These are phyloP conservation scores for Dryas drummondii DNA, from an alignment of 306 rosid species.

Conservation along the genomic window DNA sequence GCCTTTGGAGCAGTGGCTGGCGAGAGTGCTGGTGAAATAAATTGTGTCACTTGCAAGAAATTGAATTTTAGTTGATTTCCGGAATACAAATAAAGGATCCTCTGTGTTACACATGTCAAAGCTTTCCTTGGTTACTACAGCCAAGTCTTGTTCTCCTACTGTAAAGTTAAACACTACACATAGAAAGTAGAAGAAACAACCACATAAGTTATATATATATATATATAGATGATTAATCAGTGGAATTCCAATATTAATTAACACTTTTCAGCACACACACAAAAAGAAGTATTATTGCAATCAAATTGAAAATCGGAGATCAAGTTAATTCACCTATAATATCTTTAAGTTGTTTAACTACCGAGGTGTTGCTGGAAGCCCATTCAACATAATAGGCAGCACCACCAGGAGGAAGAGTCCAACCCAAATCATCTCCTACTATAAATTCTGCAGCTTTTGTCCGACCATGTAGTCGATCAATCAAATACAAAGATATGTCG, in stretches of 20 bases:
- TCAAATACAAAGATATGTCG: too few species aligned
- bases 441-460: conserved; percentile 3
- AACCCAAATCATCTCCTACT: conserved; percentile 43
- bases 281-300: too few species aligned
- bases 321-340: conserved; percentile 29
- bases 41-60: conserved; percentile 12
- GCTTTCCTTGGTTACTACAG: background rate
- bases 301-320: too few species aligned
- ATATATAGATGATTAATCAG: too few species aligned
- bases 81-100: background rate
- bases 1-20: conserved; percentile 43
- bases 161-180: conserved; percentile 32
- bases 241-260: too few species aligned
- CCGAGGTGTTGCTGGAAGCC: conserved; percentile 32
- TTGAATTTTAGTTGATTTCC: conserved; percentile 23
- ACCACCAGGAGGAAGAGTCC: conserved; percentile 39
- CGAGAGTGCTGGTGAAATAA: conserved; percentile 36
- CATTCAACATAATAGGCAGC: conserved; percentile 39
- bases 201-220: too few species aligned
- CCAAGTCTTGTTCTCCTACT: background rate
- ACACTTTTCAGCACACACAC: too few species aligned
- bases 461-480: too few species aligned
- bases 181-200: background rate
- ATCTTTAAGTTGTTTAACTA: conserved; percentile 14
- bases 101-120: background rate